phyloP scores from a whole-genome alignment of 2,329 filamentous ascomycete genomes.

The Aspergillus bombycis region DNA sequence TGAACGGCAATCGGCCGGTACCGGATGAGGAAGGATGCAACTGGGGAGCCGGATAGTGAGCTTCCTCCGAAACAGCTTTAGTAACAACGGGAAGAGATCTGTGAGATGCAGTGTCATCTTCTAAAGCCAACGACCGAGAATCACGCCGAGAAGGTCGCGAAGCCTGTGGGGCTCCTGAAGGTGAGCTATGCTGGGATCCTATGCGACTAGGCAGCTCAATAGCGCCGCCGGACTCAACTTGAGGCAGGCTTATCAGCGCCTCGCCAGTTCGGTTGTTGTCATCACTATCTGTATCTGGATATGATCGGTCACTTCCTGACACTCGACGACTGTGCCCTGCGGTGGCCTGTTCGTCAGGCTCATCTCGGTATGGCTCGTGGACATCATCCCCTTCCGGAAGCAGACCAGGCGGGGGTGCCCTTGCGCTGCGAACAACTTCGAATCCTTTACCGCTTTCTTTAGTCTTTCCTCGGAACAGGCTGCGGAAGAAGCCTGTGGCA shows the following conservation, averaged over 20 bases:
- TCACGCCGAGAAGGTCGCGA: slow-evolving; percentile 68
- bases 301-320: slow-evolving; percentile 28
- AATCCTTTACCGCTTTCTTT: slow-evolving; percentile 97
- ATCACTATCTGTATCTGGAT: slow-evolving; percentile 22
- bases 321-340: slow-evolving; percentile 28
- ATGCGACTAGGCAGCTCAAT: slow-evolving; percentile 68
- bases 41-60: slow-evolving; percentile 18
- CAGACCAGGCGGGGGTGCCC: slow-evolving; percentile 78
- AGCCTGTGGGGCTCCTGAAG: slow-evolving; percentile 36
- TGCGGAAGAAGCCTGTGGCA: slow-evolving; percentile 86
- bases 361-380: slow-evolving; percentile 66
- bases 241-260: slow-evolving; percentile 58
- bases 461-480: slow-evolving; percentile 77
- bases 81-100: slow-evolving; percentile 24
- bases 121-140: slow-evolving; percentile 53
- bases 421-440: slow-evolving; percentile 88
- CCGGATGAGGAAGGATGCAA: slow-evolving; percentile 32
- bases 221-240: slow-evolving; percentile 60
- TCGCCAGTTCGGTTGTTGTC: slow-evolving; percentile 21
- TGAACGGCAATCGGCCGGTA: slow-evolving; percentile 48
- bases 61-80: slow-evolving; percentile 20
- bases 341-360: slow-evolving; percentile 43
- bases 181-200: slow-evolving; percentile 61
- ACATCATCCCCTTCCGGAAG: slow-evolving; percentile 59
- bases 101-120: slow-evolving; percentile 14